Conservation (phyloP, 169 alveolate genomes). For the Plasmodium coatneyi region DNA sequence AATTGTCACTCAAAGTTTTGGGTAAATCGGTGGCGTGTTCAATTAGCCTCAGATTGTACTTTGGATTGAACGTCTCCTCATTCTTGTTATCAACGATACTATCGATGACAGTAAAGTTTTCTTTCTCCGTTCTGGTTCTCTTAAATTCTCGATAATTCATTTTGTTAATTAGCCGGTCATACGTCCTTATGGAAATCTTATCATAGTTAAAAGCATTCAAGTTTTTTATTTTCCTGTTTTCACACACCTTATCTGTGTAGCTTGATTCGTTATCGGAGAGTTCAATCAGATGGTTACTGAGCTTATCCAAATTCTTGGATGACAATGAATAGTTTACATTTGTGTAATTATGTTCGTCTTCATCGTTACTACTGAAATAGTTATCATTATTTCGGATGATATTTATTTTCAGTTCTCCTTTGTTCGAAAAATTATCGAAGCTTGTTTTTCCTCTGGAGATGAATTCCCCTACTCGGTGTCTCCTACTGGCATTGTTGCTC, state of each 20-base stretch:
- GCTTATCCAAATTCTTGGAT: conserved; percentile 26
- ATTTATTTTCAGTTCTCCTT: conserved; percentile 42
- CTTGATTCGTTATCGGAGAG: conserved; percentile 52
- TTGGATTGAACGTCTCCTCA: conserved; percentile 75
- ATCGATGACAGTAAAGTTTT: conserved; percentile 50
- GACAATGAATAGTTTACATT: conserved; percentile 26
- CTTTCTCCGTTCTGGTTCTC: conserved; percentile 25
- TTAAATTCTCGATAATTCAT: conserved; percentile 72
- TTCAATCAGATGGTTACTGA: conserved; percentile 34
- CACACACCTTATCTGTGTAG: conserved; percentile 31
- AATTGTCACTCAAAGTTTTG: conserved; percentile 59
- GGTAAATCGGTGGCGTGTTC: conserved; percentile 79
- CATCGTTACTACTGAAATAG: conserved; percentile 56
- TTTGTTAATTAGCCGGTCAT: conserved; percentile 59
- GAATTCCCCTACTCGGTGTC: conserved; percentile 6
- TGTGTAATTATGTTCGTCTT: conserved; percentile 32
- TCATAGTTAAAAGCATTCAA: conserved; percentile 69
- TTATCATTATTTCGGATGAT: conserved; percentile 53
- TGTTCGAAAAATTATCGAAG: neutral
- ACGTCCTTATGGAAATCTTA: conserved; percentile 42
- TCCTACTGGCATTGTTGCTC: neutral
- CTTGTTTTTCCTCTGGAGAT: neutral
- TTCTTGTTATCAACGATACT: conserved; percentile 42
- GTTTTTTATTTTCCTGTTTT: conserved; percentile 15
- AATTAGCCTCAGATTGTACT: conserved; percentile 76